Percentiles rank a stretch among this genome's conserved stretches.
phyloP scores from a whole-genome alignment of 1,284 basidiomycete species.

The Pyrrhoderma noxium region DNA sequence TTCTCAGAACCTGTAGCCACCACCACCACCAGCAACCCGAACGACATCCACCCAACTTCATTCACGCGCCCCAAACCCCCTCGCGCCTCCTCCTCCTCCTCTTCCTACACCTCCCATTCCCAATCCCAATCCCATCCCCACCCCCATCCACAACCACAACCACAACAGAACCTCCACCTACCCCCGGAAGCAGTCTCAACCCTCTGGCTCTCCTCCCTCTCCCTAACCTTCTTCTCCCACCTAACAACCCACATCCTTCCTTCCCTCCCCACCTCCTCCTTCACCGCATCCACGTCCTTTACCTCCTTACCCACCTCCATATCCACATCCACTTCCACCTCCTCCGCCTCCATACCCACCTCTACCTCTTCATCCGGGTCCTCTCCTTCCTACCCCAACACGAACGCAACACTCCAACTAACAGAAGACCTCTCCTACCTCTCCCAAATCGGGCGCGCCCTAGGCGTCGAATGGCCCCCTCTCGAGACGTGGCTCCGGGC shows the following conservation, averaged over 20 bases:
- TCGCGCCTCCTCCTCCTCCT: conserved; percentile 32
- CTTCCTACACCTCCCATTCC: conserved; percentile 27
- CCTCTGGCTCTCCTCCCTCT: conserved; percentile 87
- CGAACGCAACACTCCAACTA: conserved; percentile 85
- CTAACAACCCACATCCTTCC: conserved; percentile 62
- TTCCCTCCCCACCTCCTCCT: conserved; percentile 50
- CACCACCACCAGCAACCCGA: no score
- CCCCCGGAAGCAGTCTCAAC: conserved; percentile 76
- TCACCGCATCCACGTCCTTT: no score
- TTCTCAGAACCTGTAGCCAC: no score
- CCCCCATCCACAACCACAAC: conserved; percentile 18
- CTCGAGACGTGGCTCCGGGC: conserved; percentile 70
- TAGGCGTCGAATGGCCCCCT: conserved; percentile 78
- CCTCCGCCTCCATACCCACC: no score
- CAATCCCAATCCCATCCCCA: conserved; percentile 25
- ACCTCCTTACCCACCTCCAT: no score
- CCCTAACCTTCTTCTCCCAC: conserved; percentile 68
- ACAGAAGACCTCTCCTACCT: conserved; percentile 84
- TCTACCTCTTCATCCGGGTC: no score
- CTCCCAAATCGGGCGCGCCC: conserved; percentile 81
- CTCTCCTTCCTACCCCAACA: no score
- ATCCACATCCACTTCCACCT: no score
- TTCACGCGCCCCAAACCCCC: conserved; percentile 25
- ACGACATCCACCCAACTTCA: no score
- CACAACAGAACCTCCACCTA: conserved; percentile 25